Evolutionary conservation across 2,329 filamentous ascomycete species (phyloP).

Genomic region (Paracoccidioides lutzii): DNA sequence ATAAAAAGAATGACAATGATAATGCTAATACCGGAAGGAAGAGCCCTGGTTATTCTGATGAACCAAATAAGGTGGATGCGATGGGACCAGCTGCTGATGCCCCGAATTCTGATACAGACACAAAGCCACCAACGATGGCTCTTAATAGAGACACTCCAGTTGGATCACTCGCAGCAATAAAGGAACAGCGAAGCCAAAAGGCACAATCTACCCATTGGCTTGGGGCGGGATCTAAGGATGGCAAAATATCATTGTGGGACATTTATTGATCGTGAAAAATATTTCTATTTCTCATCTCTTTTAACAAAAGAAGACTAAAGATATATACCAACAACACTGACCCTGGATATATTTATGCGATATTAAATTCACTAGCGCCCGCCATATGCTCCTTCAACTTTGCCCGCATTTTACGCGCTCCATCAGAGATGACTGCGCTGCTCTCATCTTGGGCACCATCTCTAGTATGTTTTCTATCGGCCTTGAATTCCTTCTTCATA

Average conservation of each 20-base stretch:
- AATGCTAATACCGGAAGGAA: slow-evolving; percentile 1
- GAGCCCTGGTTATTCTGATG: slow-evolving; percentile 3
- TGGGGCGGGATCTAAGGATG: slow-evolving; percentile 83
- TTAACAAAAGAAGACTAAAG: slow-evolving; percentile 9
- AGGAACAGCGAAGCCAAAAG: slow-evolving; percentile 49
- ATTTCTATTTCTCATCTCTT: neutral
- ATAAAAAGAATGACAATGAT: neutral
- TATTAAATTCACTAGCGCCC: slow-evolving; percentile 46
- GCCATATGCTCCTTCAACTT: slow-evolving; percentile 40
- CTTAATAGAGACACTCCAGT: slow-evolving; percentile 1
- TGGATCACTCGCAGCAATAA: slow-evolving; percentile 39
- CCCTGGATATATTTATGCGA: slow-evolving; percentile 30
- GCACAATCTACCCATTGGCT: slow-evolving; percentile 72
- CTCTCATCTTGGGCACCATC: slow-evolving; percentile 13
- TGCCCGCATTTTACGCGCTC: slow-evolving; percentile 40
- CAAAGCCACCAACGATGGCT: slow-evolving; percentile 4
- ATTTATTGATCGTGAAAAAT: slow-evolving; percentile 52
- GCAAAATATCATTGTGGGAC: slow-evolving; percentile 91
- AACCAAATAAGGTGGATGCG: neutral
- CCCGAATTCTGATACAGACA: slow-evolving; percentile 5
- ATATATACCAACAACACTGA: neutral
- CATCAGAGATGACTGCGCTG: slow-evolving; percentile 30
- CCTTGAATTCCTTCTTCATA: slow-evolving; percentile 36
- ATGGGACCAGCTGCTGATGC: slow-evolving; percentile 1
- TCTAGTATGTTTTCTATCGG: slow-evolving; percentile 25